Evolutionary conservation across 768 basidiomycete genomes (phyloP).

Genomic region (Tubosaeta brunneosetosa): DNA sequence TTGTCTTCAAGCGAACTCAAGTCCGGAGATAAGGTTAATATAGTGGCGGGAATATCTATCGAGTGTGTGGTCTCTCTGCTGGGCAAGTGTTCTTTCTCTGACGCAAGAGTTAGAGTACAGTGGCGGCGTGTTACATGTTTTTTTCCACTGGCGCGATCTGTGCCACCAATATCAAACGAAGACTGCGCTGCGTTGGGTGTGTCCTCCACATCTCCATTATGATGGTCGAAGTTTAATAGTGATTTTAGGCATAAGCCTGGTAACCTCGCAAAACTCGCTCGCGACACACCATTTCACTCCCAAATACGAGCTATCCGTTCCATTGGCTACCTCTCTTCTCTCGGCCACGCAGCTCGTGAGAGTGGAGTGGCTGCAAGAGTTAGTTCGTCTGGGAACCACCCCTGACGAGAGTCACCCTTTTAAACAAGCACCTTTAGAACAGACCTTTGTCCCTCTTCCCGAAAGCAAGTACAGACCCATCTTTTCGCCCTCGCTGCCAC

Average conservation of each 20-base stretch:
- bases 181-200: conserved; percentile 53
- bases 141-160: conserved; percentile 33
- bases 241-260: conserved; percentile 47
- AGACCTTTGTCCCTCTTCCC: conserved; percentile 45
- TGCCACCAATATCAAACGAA: conserved; percentile 35
- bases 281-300: conserved; percentile 64
- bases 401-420: conserved; percentile 31
- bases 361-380: conserved; percentile 61
- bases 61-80: conserved; percentile 36
- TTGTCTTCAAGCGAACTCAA: conserved; percentile 39
- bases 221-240: not conserved
- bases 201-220: conserved; percentile 14
- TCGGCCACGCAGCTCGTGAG: conserved; percentile 56
- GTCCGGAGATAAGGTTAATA: conserved; percentile 49
- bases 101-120: conserved; percentile 34
- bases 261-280: conserved; percentile 39
- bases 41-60: conserved; percentile 41
- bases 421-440: conserved; percentile 42
- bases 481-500: conserved; percentile 48
- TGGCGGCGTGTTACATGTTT: conserved; percentile 54
- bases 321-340: conserved; percentile 56
- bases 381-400: conserved; percentile 47
- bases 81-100: not conserved
- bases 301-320: conserved; percentile 44
- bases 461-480: conserved; percentile 54